Evolutionary conservation across 306 rosid species (phyloP).

Genomic region (Benincasa hispida): DNA sequence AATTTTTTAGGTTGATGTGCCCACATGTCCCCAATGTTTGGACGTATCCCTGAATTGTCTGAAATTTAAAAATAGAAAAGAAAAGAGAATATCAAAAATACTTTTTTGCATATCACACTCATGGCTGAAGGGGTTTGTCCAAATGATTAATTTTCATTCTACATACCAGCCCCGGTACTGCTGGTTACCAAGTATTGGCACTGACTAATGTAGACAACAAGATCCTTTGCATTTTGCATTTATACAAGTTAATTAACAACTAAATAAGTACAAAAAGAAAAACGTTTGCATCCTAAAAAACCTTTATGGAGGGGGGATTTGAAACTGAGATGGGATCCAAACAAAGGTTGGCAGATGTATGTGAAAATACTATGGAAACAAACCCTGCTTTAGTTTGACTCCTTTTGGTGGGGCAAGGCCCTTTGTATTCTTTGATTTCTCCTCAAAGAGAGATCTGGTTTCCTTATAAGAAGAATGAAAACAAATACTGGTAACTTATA

Average conservation of each 20-base stretch:
- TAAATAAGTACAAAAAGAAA: neutral
- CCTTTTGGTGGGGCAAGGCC: neutral
- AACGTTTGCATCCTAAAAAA: neutral
- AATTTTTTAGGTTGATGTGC: neutral
- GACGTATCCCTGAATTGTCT: neutral
- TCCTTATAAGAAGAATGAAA: neutral
- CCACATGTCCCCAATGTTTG: neutral
- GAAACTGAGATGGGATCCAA: neutral
- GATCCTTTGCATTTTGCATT: neutral
- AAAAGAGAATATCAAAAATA: neutral
- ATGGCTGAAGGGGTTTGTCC: neutral
- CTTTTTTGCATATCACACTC: neutral
- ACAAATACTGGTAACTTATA: neutral
- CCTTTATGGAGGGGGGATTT: neutral
- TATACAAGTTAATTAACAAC: neutral
- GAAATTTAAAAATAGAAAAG: neutral
- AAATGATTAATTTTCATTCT: neutral
- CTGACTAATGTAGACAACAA: neutral
- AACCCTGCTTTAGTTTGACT: neutral
- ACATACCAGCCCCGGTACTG: neutral
- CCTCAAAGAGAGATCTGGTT: neutral
- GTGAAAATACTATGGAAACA: neutral
- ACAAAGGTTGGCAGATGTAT: neutral
- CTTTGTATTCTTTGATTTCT: neutral
- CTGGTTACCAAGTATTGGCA: neutral